These are phyloP conservation scores for Lichtheimia hyalospora DNA, from an alignment of 371 early-diverging fungal species.

Conservation along the genomic window DNA sequence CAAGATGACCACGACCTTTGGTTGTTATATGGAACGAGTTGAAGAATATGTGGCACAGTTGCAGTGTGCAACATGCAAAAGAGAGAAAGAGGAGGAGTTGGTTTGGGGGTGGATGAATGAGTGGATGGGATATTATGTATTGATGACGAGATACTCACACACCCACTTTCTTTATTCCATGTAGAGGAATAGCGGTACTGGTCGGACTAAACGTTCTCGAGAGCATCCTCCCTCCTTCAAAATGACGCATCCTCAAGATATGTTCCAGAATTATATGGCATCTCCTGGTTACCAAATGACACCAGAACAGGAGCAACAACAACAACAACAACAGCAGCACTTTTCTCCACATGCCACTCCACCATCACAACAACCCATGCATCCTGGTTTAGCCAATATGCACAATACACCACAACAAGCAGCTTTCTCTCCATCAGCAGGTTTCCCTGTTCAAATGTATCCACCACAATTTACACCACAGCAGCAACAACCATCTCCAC, in stretches of 20 bases:
- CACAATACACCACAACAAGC: constrained; percentile 7
- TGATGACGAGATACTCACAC: no score
- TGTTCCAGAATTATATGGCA: constrained; percentile 22
- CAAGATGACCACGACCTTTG: no score
- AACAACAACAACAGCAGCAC: constrained; percentile 15
- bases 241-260: constrained; percentile 26
- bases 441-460: constrained; percentile 17
- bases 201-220: no score
- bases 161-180: no score
- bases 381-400: constrained; percentile 16
- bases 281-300: constrained; percentile 22
- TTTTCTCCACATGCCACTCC: not conserved
- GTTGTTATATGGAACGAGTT: no score
- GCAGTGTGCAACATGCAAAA: no score
- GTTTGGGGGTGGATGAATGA: no score
- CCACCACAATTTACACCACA: constrained; percentile 20
- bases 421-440: constrained; percentile 5
- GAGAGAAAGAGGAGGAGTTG: no score
- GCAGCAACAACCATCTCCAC: constrained; percentile 19
- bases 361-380: constrained; percentile 18
- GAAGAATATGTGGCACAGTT: no score
- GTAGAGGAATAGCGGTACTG: no score
- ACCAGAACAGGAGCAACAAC: constrained; percentile 14
- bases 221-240: not conserved
- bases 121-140: no score